These are phyloP conservation scores for Cordyceps cateniannulata DNA, from an alignment of 2,329 filamentous ascomycete species.

Conservation along the genomic window DNA sequence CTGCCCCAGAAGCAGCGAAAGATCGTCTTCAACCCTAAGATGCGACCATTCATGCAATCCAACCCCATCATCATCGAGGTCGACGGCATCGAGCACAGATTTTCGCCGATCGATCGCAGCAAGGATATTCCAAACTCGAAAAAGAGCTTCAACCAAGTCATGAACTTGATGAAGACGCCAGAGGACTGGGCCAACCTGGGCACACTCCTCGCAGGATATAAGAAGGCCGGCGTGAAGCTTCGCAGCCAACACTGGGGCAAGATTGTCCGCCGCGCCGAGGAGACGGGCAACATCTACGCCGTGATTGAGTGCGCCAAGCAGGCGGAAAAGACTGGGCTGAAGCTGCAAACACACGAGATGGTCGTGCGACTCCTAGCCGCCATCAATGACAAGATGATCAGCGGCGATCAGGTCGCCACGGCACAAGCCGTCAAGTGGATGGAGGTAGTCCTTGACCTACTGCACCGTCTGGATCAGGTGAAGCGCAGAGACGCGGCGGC, in stretches of 20 bases:
- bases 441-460: conserved; percentile 42
- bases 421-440: conserved; percentile 37
- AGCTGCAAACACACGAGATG: conserved; percentile 34
- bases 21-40: conserved; percentile 42
- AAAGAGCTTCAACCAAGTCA: conserved; percentile 28
- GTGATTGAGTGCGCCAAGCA: conserved; percentile 46
- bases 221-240: conserved; percentile 35
- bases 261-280: conserved; percentile 36
- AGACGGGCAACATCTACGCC: conserved; percentile 34
- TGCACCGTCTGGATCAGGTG: conserved; percentile 37
- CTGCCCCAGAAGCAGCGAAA: conserved; percentile 47
- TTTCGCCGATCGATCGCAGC: conserved; percentile 39
- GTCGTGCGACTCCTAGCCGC: conserved; percentile 24
- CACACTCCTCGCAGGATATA: conserved; percentile 44
- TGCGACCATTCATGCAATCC: conserved; percentile 41
- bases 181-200: conserved; percentile 48
- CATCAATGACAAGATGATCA: conserved; percentile 33
- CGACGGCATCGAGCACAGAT: conserved; percentile 48
- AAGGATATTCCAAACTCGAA: conserved; percentile 37
- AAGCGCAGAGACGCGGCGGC: conserved; percentile 5
- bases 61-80: conserved; percentile 55
- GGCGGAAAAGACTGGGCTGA: conserved; percentile 39
- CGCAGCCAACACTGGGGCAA: conserved; percentile 27
- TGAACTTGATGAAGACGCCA: conserved; percentile 39
- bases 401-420: conserved; percentile 28